Base-by-base conservation (phyloP, 306 rosid species). In the Phaseolus lunatus region DNA sequence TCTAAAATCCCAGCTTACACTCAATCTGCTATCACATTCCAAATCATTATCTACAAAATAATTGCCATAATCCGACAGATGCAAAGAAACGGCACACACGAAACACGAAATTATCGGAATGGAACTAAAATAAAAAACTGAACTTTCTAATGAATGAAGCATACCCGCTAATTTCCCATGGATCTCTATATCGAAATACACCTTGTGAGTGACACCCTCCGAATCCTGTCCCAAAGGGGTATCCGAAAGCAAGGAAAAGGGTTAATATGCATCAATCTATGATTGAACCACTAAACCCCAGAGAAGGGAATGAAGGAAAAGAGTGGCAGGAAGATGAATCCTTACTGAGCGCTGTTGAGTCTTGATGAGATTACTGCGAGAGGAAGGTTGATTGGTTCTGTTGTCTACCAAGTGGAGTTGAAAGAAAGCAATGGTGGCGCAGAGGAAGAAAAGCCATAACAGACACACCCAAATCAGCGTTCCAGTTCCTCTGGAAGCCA, bases 381-480 rank as follows among this genome's bases (percentile, higher is more conserved):
- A 58, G 37, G 19, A 5, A 24, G 65, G 10, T 9, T 37, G 15
- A 13, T 49, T 35, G 3, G 39, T 39, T 54, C 50, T 15, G 57
- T 85, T 75, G 9, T 81, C 88, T 2, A 78, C 85, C 68, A 85
- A 22, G 16, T n/a, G 61, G n/a, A 78, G 79, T 76, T 85, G 88
- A 74, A 85, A 75, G 79, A 85, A 81, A 8, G 84, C 84, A n/a
- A 85, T 82, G 33, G 57, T 78, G 20, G 84, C 88, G 47, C 88
- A 82, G 22, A 85, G 83, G 70, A 73, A 43, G 83, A 83, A 83
- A 78, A 83, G 56, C 86, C 86, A 83, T 12, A 83, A 0, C 15
- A 78, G 53, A 67, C 68, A 67, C 1, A 9, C 72, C 9, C 9
- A 48, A 56, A 83, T 50, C 37, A 73, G 35, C 13, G 80, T 56